Evolutionary conservation across 2,329 filamentous ascomycete genomes (phyloP), one percentile per base, ranked within the genome.

Genomic region (Achaetomium macrosporum): DNA sequence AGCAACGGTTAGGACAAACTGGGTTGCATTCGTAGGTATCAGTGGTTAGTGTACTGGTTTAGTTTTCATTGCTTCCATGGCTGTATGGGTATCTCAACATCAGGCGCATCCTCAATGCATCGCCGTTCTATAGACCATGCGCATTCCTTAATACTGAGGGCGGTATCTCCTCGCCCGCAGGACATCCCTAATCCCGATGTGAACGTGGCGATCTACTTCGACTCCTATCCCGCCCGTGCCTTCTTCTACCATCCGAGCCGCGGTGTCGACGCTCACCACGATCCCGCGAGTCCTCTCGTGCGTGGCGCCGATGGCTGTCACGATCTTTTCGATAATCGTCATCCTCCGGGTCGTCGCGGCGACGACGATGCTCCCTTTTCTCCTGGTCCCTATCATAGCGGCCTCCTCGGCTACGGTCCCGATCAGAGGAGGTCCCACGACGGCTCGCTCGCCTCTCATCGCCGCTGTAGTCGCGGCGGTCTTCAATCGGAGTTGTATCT

Each of bases 191-290:
- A 44, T 53, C 52, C 54, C 60, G 62, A 65, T 55, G 64, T 53
- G 55, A 64, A 47, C 61, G 63, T 54, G 74, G 75, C 48, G 76
- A 78, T 47, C 67, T 69, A 58, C 75, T 77, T 56, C 71, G 71
- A 56, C 71, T 73, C 54, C 69, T 66, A 39, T 51, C 56, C 36
- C 62, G 63, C 36, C 65, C 64, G 51, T 53, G 63, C 17, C 57
- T 57, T 25, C 55, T 48, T 13, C 61, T 47, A 29, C 71, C 67
- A 5, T 65, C 61, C 2, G 61, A 59, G 2, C 65, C 65, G 2
- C 56, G 57, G 30, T 59, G 62, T 12, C 61, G 59, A 16, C 60
- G 59, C 16, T 57, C 56, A 1, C 40, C 41, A 6, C 55, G 42
- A 6, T 70, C 66, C 1, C 61, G 58, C 2, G 63, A 61, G 2